Conservation (phyloP, 495 filamentous ascomycete genomes). For the Cudoniella acicularis region DNA sequence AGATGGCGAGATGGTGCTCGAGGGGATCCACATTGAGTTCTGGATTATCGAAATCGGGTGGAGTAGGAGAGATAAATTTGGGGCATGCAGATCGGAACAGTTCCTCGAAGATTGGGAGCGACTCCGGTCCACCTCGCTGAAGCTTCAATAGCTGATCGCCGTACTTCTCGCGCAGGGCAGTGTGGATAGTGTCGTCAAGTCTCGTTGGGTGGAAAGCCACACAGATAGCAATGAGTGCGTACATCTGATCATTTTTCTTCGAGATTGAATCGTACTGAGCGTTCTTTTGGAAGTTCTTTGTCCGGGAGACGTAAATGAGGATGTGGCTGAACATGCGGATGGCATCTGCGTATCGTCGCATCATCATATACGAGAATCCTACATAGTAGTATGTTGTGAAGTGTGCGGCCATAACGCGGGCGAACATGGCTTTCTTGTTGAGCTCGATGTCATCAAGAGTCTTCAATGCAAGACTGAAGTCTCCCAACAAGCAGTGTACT, state of each 20-base stretch:
- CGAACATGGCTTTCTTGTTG: slow-evolving; percentile 99
- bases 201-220: slow-evolving; percentile 95
- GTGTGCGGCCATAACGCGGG: slow-evolving; percentile 97
- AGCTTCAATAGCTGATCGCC: slow-evolving; percentile 93
- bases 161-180: slow-evolving; percentile 95
- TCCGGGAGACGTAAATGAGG: slow-evolving; percentile 95
- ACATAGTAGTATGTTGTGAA: slow-evolving; percentile 99
- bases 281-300: slow-evolving; percentile 99
- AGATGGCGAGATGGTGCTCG: slow-evolving; percentile 93
- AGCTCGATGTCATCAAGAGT: slow-evolving; percentile 98
- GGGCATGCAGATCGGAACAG: slow-evolving; percentile 93
- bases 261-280: slow-evolving; percentile 95
- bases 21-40: slow-evolving; percentile 92
- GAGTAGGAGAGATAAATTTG: slow-evolving; percentile 97
- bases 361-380: slow-evolving; percentile 99
- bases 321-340: slow-evolving; percentile 99
- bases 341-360: slow-evolving; percentile 97
- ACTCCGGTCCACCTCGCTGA: slow-evolving; percentile 91
- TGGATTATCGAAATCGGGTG: slow-evolving; percentile 94
- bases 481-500: slow-evolving; percentile 93
- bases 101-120: slow-evolving; percentile 94
- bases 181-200: slow-evolving; percentile 98
- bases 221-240: slow-evolving; percentile 96
- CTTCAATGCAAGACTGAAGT: slow-evolving; percentile 97
- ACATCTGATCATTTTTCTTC: slow-evolving; percentile 99